Evolutionary conservation across 164 flowering plant genomes (phyloP).

Genomic region (Liriodendron chinense): DNA sequence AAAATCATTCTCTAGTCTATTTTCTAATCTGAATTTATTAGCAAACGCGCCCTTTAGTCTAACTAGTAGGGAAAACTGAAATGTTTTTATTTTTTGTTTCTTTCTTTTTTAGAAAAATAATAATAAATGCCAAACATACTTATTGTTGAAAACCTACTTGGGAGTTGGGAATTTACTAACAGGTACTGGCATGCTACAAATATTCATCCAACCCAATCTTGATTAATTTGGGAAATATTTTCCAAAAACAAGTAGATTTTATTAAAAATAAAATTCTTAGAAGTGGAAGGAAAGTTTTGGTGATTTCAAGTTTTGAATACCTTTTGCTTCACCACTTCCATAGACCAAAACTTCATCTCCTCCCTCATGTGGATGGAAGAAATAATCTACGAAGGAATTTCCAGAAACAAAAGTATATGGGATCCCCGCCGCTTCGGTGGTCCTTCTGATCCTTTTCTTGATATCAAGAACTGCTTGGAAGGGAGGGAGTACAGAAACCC

Average conservation of each 20-base stretch:
- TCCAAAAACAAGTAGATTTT: not conserved
- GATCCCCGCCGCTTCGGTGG: constrained; percentile 30
- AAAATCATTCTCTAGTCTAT: too few relatives aligned
- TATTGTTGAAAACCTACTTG: too few relatives aligned
- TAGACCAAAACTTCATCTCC: constrained; percentile 20
- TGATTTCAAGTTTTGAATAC: constrained; percentile 7
- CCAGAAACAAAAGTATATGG: constrained; percentile 38
- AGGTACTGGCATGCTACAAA: not conserved
- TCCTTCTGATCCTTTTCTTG: constrained; percentile 35
- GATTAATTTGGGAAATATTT: not conserved
- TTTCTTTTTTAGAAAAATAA: too few relatives aligned
- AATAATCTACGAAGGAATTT: constrained; percentile 26
- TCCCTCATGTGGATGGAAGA: constrained; percentile 32
- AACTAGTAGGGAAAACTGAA: too few relatives aligned
- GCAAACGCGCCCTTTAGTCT: too few relatives aligned
- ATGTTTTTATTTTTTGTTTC: too few relatives aligned
- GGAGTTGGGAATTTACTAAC: too few relatives aligned
- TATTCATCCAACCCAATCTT: too few relatives aligned
- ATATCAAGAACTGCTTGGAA: constrained; percentile 24
- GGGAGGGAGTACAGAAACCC: constrained; percentile 29
- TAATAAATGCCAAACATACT: too few relatives aligned
- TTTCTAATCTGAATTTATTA: too few relatives aligned
- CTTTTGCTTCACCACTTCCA: constrained; percentile 36
- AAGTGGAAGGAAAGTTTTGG: not conserved
- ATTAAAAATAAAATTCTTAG: too few relatives aligned